phyloP scores from a whole-genome alignment of 225 moss, liverwort and hornwort genomes.

The Polytrichum formosum region DNA sequence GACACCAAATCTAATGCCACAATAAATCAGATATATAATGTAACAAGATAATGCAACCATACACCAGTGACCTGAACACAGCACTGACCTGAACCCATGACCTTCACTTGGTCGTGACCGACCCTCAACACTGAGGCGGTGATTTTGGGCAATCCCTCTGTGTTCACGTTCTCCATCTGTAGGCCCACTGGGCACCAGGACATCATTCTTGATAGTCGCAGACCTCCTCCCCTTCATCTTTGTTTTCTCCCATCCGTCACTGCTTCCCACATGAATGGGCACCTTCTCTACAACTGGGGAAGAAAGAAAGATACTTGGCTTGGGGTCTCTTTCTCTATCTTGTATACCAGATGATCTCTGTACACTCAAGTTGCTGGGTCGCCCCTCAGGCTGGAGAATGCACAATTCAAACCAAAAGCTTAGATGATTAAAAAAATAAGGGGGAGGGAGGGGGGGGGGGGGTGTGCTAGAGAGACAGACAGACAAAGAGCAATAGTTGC shows the following conservation, averaged over 20 bases:
- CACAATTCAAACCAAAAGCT: not conserved
- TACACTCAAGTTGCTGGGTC: constrained; percentile 65
- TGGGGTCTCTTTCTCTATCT: constrained; percentile 87
- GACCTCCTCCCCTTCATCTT: constrained; percentile 94
- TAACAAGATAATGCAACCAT: too few species aligned
- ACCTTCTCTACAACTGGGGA: constrained; percentile 86
- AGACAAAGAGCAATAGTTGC: not conserved
- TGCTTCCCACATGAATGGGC: constrained; percentile 33
- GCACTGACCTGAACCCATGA: constrained; percentile 79
- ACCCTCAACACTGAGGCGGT: constrained; percentile 65
- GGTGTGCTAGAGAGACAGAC: too few species aligned
- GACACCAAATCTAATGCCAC: too few species aligned
- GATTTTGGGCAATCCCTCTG: constrained; percentile 80
- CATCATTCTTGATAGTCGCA: constrained; percentile 56
- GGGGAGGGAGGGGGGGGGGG: too few species aligned
- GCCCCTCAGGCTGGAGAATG: constrained; percentile 72
- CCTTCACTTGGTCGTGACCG: constrained; percentile 92
- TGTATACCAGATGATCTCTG: constrained; percentile 76
- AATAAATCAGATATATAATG: too few species aligned
- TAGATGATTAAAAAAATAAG: too few species aligned
- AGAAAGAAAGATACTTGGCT: constrained; percentile 69
- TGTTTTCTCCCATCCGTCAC: constrained; percentile 76
- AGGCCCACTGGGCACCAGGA: constrained; percentile 48
- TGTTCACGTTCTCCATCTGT: constrained; percentile 79
- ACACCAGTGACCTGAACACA: not conserved